phyloP scores from a whole-genome alignment of 495 filamentous ascomycete species.

The Penicillium chermesinum region DNA sequence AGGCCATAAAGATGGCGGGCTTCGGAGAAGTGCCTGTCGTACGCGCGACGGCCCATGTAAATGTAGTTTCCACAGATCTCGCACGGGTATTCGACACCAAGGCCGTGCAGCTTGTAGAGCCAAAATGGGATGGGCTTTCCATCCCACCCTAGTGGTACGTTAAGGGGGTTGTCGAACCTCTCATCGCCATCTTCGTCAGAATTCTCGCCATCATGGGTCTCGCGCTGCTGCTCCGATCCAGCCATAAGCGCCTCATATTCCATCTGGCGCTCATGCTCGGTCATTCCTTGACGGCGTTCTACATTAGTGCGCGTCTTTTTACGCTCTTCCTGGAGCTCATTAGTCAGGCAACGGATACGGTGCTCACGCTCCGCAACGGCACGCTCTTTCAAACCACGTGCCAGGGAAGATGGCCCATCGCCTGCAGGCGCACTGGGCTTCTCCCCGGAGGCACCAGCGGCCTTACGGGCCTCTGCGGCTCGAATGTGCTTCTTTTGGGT shows the following conservation, averaged over 20 bases:
- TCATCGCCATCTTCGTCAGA: constrained; percentile 66
- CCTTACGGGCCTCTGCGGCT: constrained; percentile 58
- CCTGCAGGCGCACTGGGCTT: constrained; percentile 17
- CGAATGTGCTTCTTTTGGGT: constrained; percentile 88
- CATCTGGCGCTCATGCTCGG: constrained; percentile 85
- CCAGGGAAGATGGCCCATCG: constrained; percentile 26
- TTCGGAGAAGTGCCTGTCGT: constrained; percentile 98
- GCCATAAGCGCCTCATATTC: constrained; percentile 84
- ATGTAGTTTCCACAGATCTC: constrained; percentile 97
- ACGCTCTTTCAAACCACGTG: constrained; percentile 72
- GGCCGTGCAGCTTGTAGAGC: constrained; percentile 94
- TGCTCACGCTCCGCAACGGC: constrained; percentile 87
- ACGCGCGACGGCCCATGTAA: constrained; percentile 92
- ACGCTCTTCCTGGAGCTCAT: constrained; percentile 71
- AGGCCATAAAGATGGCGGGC: constrained; percentile 86
- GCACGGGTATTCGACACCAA: constrained; percentile 92
- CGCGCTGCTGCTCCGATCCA: constrained; percentile 43
- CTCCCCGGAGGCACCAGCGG: constrained; percentile 30
- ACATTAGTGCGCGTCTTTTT: constrained; percentile 86
- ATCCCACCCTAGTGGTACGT: constrained; percentile 93
- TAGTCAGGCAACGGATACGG: constrained; percentile 68
- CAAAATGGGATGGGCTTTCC: constrained; percentile 98
- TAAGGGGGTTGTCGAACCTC: constrained; percentile 93
- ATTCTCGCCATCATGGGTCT: constrained; percentile 53
- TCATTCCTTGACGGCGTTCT: constrained; percentile 92